These are phyloP conservation scores for Primulina huaijiensis DNA, from an alignment of 257 asterid species.

Conservation along the genomic window DNA sequence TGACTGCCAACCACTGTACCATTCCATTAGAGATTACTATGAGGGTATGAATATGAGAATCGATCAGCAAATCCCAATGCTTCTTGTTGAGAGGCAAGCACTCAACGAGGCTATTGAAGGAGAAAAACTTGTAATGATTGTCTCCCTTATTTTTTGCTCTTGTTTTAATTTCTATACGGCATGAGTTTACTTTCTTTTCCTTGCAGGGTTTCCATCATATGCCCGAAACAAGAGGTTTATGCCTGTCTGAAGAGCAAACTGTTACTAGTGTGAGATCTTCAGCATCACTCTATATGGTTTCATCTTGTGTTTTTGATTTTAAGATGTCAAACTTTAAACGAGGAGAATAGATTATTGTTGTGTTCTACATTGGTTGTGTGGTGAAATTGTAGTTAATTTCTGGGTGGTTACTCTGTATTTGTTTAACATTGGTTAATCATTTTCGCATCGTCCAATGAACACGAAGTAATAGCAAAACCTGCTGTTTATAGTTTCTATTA, in stretches of 20 bases:
- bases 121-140: conserved; percentile 67
- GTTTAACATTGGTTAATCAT: too few relatives aligned
- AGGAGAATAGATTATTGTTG: background rate
- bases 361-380: background rate
- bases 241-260: conserved; percentile 97
- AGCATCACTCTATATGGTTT: conserved; percentile 15
- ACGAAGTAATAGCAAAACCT: background rate
- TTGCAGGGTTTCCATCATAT: conserved; percentile 90
- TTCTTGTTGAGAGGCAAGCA: conserved; percentile 92
- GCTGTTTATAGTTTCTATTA: background rate
- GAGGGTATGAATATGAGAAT: conserved; percentile 99
- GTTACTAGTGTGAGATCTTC: conserved; percentile 72
- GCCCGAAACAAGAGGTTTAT: conserved; percentile 97
- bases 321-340: background rate
- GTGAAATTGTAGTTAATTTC: background rate
- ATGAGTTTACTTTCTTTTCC: background rate
- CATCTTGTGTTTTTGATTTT: conserved; percentile 3
- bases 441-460: background rate
- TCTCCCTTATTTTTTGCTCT: conserved; percentile 1
- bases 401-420: background rate
- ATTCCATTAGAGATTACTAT: conserved; percentile 81
- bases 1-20: conserved; percentile 93
- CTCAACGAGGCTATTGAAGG: conserved; percentile 98
- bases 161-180: background rate
- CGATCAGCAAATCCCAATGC: conserved; percentile 90